phyloP scores from a whole-genome alignment of 805 yeast genomes.

The Metschnikowia santaceciliae region DNA sequence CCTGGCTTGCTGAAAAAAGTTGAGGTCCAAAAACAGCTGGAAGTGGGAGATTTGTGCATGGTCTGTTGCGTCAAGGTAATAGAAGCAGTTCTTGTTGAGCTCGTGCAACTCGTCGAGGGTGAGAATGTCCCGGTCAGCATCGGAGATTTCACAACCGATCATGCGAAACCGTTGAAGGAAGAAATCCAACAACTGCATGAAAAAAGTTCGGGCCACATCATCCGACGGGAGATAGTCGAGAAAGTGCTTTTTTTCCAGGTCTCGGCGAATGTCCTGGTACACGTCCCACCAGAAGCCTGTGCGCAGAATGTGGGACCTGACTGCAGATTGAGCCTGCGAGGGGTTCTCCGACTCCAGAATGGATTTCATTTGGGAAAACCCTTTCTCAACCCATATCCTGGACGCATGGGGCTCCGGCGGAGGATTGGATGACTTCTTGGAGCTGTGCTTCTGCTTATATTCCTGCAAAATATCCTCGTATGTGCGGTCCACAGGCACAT shows the following conservation, averaged over 20 bases:
- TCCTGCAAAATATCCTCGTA: neutral
- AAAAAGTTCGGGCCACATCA: conserved; percentile 6
- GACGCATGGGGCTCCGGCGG: neutral
- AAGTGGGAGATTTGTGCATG: conserved; percentile 6
- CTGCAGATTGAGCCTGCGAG: neutral
- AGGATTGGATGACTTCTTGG: neutral
- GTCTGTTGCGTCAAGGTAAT: conserved; percentile 7
- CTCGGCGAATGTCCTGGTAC: conserved; percentile 13
- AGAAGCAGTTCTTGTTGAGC: conserved; percentile 6
- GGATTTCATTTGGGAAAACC: neutral
- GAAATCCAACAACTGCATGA: conserved; percentile 10
- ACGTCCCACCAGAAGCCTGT: conserved; percentile 13
- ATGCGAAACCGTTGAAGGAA: conserved; percentile 10
- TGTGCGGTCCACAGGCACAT: conserved; percentile 1
- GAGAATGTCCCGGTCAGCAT: neutral
- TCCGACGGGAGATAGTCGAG: conserved; percentile 11
- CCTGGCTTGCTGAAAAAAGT: conserved; percentile 3
- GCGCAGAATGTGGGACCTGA: neutral
- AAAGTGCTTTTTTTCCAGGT: conserved; percentile 1
- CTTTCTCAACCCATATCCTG: neutral
- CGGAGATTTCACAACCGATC: conserved; percentile 7
- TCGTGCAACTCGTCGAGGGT: conserved; percentile 11
- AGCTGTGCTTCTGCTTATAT: neutral
- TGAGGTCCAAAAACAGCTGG: conserved; percentile 1
- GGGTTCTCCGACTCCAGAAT: neutral